Evolutionary conservation across 768 basidiomycete species (phyloP).

Genomic region (Kwoniella shandongensis): DNA sequence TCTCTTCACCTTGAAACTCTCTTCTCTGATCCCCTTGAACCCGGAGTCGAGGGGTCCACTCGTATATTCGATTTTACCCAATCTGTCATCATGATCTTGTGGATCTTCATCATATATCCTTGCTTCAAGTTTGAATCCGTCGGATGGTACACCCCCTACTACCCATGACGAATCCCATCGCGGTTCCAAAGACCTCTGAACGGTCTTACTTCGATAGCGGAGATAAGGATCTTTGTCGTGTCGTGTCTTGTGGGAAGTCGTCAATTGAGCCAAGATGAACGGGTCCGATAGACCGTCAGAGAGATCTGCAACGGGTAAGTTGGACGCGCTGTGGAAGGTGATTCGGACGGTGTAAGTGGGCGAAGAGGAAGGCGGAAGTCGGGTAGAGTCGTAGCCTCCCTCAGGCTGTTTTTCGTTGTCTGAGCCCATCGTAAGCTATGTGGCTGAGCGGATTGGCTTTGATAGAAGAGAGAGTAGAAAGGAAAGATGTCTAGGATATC

Average conservation of each 20-base stretch:
- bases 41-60: constrained; percentile 31
- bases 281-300: constrained; percentile 43
- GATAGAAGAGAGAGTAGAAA: no score
- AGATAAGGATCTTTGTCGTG: constrained; percentile 40
- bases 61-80: constrained; percentile 37
- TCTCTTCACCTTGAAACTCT: constrained; percentile 39
- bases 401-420: constrained; percentile 37
- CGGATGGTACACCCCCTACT: constrained; percentile 41
- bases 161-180: constrained; percentile 41
- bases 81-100: constrained; percentile 45
- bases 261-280: constrained; percentile 43
- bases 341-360: constrained; percentile 46
- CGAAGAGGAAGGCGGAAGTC: constrained; percentile 23
- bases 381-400: constrained; percentile 46
- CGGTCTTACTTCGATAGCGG: constrained; percentile 39
- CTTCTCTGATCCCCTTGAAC: constrained; percentile 33
- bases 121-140: constrained; percentile 34
- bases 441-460: no score
- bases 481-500: no score
- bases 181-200: constrained; percentile 33
- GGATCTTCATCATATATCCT: constrained; percentile 49
- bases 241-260: constrained; percentile 24
- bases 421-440: neutral
- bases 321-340: constrained; percentile 44
- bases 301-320: constrained; percentile 46